phyloP scores from a whole-genome alignment of 2,329 filamentous ascomycete species.

The Zopfia rhizophila region DNA sequence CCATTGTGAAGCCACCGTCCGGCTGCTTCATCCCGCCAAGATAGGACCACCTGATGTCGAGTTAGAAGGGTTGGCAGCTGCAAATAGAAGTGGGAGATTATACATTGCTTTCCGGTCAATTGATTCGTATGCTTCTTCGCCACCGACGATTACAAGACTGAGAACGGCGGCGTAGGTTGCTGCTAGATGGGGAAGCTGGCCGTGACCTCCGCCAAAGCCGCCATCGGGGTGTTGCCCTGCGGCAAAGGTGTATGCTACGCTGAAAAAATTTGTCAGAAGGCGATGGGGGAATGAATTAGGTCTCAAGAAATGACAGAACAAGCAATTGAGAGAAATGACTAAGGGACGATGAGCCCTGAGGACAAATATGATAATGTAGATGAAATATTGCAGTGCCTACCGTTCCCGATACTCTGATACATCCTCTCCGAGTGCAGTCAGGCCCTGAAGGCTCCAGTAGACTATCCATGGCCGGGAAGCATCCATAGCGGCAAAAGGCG shows the following conservation, averaged over 20 bases:
- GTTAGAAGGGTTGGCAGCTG: conserved; percentile 33
- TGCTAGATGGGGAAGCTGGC: conserved; percentile 88
- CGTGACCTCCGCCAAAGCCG: conserved; percentile 93
- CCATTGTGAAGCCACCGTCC: conserved; percentile 90
- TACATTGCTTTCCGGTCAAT: conserved; percentile 85
- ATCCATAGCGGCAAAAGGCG: conserved; percentile 78
- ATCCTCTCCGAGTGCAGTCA: conserved; percentile 82
- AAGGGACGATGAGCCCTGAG: conserved; percentile 1
- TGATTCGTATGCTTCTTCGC: conserved; percentile 75
- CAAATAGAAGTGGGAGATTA: no score
- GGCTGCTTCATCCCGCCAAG: conserved; percentile 85
- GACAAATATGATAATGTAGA: background rate
- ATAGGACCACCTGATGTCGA: conserved; percentile 95
- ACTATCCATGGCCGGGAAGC: conserved; percentile 92
- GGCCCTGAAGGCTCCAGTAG: conserved; percentile 86
- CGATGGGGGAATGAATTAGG: background rate
- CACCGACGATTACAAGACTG: conserved; percentile 80
- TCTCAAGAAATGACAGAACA: background rate
- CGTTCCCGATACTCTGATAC: conserved; percentile 71
- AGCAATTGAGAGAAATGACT: no score
- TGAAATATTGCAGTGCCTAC: conserved; percentile 50
- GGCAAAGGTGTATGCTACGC: conserved; percentile 76
- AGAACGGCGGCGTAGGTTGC: conserved; percentile 87
- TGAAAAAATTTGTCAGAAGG: conserved; percentile 43
- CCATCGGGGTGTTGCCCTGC: conserved; percentile 85